phyloP scores from a whole-genome alignment of 148 eudicot species.

The Rhododendron williamsianum region DNA sequence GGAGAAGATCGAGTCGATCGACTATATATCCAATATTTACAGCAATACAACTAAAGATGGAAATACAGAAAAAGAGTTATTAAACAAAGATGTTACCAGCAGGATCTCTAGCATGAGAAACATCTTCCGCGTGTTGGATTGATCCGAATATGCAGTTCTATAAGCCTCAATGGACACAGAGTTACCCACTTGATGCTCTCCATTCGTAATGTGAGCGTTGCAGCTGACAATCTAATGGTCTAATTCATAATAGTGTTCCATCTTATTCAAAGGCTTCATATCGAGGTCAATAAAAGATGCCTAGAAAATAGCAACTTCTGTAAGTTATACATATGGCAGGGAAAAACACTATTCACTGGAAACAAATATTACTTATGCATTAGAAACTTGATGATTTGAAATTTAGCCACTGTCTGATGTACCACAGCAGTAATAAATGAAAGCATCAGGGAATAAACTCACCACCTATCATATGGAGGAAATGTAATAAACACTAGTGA shows the following conservation, averaged over 20 bases:
- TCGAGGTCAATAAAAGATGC: slow-evolving; percentile 88
- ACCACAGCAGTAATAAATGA: background rate
- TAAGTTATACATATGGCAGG: slow-evolving; percentile 6
- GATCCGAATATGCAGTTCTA: slow-evolving; percentile 19
- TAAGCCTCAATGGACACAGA: slow-evolving; percentile 14
- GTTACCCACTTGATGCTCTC: too few relatives aligned
- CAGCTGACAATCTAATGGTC: slow-evolving; percentile 65
- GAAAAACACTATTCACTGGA: background rate
- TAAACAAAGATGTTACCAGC: background rate
- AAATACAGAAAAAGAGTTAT: too few relatives aligned
- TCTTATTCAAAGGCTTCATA: slow-evolving; percentile 70
- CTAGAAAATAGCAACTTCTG: slow-evolving; percentile 30
- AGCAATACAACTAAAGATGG: too few relatives aligned
- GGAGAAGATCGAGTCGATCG: background rate
- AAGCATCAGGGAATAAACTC: background rate
- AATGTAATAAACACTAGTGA: background rate
- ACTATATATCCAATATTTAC: background rate
- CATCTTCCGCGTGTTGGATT: background rate
- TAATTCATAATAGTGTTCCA: slow-evolving; percentile 75
- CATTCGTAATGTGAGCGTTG: slow-evolving; percentile 3
- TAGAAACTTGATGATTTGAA: background rate
- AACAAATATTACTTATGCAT: background rate
- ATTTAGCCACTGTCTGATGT: background rate
- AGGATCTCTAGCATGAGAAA: slow-evolving; percentile 7
- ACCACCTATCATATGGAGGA: too few relatives aligned